phyloP scores from a whole-genome alignment of 1,284 basidiomycete species.

The Trichosporon sp. region DNA sequence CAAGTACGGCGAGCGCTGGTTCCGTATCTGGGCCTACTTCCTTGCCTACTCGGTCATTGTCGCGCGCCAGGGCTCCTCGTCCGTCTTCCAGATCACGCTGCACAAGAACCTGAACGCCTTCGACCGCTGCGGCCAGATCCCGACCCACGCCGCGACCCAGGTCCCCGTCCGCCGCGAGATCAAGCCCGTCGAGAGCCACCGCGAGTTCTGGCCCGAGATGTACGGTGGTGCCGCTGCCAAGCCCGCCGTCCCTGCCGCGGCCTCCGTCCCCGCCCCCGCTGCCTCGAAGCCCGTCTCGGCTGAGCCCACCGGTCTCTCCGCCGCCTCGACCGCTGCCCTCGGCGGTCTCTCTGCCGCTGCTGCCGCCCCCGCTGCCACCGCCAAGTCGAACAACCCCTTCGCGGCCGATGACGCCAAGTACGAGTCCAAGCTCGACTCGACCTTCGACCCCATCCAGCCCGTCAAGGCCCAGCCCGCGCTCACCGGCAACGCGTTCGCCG shows the following conservation, averaged over 20 bases:
- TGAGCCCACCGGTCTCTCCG: neutral
- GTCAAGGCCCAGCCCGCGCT: neutral
- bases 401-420: neutral
- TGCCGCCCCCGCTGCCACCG: neutral
- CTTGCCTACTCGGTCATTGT: conserved; percentile 62
- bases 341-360: neutral
- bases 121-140: conserved; percentile 73
- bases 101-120: conserved; percentile 97
- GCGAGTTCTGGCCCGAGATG: conserved; percentile 32
- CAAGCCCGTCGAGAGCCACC: conserved; percentile 34
- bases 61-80: conserved; percentile 72
- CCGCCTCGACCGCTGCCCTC: neutral
- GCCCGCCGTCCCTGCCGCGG: neutral
- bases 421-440: neutral
- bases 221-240: conserved; percentile 8
- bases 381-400: neutral
- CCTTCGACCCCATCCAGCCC: neutral
- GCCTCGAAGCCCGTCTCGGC: neutral
- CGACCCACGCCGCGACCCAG: conserved; percentile 57
- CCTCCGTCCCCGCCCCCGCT: neutral
- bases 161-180: conserved; percentile 21
- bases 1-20: conserved; percentile 88
- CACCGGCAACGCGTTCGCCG: neutral
- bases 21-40: conserved; percentile 86
- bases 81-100: conserved; percentile 91